These are phyloP conservation scores for Stentor coeruleus DNA, from an alignment of 73 alveolate genomes.

Conservation along the genomic window DNA sequence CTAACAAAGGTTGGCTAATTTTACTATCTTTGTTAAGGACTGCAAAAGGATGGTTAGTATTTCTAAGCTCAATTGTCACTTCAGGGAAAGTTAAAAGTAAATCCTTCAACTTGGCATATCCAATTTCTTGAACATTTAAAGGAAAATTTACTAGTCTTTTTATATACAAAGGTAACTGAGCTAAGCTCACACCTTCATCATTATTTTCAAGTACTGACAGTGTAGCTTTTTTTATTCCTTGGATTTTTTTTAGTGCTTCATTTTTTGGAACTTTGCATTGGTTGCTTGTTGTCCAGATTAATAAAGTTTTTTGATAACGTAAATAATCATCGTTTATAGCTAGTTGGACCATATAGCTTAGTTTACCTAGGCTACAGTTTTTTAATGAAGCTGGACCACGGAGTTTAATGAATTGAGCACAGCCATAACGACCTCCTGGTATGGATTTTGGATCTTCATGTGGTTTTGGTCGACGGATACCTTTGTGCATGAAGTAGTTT, in stretches of 20 bases:
- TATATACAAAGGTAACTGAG: conserved; percentile 45
- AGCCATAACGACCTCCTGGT: conserved; percentile 78
- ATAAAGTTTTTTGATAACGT: conserved; percentile 57
- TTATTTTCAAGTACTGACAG: conserved; percentile 37
- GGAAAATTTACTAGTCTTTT: conserved; percentile 32
- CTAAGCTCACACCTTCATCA: conserved; percentile 46
- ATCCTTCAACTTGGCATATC: conserved; percentile 55
- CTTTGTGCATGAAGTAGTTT: not conserved
- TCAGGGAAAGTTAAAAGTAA: conserved; percentile 33
- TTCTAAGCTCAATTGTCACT: conserved; percentile 46
- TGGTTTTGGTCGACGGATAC: no score
- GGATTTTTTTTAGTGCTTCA: conserved; percentile 29
- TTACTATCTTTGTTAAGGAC: not conserved
- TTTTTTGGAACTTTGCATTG: conserved; percentile 35
- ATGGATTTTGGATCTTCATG: conserved; percentile 47
- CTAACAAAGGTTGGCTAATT: no score
- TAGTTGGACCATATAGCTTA: conserved; percentile 50
- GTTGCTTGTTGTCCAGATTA: conserved; percentile 45
- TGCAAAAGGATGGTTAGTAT: conserved; percentile 69
- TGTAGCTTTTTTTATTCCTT: conserved; percentile 36
- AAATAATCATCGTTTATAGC: conserved; percentile 60
- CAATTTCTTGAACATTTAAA: conserved; percentile 39
- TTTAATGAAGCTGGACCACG: conserved; percentile 54
- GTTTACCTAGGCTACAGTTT: conserved; percentile 52
- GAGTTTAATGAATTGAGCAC: conserved; percentile 61